Base-by-base conservation (phyloP, 805 yeast species). In the Schizosaccharomyces octosporus region DNA sequence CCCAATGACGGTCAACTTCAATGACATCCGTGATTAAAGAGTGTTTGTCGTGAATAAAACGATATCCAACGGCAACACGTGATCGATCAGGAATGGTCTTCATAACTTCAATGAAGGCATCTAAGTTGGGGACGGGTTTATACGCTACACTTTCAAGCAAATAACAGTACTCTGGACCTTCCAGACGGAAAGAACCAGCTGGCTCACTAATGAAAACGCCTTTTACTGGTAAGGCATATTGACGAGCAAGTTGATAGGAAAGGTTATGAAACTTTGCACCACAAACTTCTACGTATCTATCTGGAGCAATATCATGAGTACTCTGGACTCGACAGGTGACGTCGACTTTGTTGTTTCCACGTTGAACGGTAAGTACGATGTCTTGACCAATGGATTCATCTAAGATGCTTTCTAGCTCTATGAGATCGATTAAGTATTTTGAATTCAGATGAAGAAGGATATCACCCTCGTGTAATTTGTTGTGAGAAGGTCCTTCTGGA, bases 181-280 rank as follows among this genome's bases (percentile, higher is more conserved):
- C 70, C 6, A 71, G 67, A 57, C 71, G 64, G 72, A 89, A 87
- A 0, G 90, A 82, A 0, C 90, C 90, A 1, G 85, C 76, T 0
- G 93, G 86, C 66, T 83, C 80, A 66, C 84, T 83, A 51, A 86
- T 76, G 69, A 80, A 87, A 0, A 89, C 95, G 48, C 97, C 97
- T 65, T 74, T 78, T 1, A 85, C 93, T 0, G 95, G 93, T 39
- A 88, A 78, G 41, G 89, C 86, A 68, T 81, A 87, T 59, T 82
- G 78, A 67, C 95, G 79, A 1, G 96, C 96, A 73, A 88, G 76
- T 71, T 89, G 96, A 70, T 89, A 89, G 60, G 94, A 84, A 65
- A 89, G 72, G 61, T 85, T 83, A 68, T 88, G 87, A 72, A 88
- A 87, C 0, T 87, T 79, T 1, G 94, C 95, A 62, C 96, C 96